A percentile compares a stretch with the other conserved stretches of the same genome.
Evolutionary conservation across 2,329 filamentous ascomycete genomes (phyloP).

Genomic region (Blumeriella jaapii): DNA sequence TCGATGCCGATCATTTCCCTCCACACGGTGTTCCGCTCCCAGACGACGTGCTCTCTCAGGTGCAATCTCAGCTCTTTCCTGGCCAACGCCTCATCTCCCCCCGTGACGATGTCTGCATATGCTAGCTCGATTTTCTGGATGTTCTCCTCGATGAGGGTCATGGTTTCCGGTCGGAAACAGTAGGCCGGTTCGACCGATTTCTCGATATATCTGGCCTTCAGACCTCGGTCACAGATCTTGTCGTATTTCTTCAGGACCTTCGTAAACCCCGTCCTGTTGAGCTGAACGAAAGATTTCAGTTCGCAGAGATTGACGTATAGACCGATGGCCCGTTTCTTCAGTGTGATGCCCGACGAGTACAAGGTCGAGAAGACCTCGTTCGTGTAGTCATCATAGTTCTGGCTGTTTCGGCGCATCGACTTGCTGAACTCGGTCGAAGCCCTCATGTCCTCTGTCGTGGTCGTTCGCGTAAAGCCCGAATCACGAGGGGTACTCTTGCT

Average conservation of each 20-base stretch:
- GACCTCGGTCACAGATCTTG: conserved; percentile 77
- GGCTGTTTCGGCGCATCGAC: conserved; percentile 48
- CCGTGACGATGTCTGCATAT: conserved; percentile 73
- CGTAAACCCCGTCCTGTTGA: conserved; percentile 92
- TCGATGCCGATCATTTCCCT: conserved; percentile 98
- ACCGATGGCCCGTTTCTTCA: conserved; percentile 84
- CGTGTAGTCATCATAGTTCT: conserved; percentile 64
- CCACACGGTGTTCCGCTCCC: conserved; percentile 99
- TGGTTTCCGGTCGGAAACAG: conserved; percentile 66
- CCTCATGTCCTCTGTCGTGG: conserved; percentile 40
- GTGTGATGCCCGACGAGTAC: conserved; percentile 63
- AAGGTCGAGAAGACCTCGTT: conserved; percentile 61
- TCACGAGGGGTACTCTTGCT: conserved; percentile 26
- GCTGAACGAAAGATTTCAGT: conserved; percentile 87
- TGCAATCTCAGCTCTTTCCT: conserved; percentile 82
- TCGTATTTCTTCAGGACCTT: conserved; percentile 98
- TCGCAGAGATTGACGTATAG: conserved; percentile 90
- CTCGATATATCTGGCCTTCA: conserved; percentile 68
- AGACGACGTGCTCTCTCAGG: conserved; percentile 90
- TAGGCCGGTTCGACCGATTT: conserved; percentile 65
- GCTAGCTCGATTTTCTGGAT: conserved; percentile 65
- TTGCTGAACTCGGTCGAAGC: conserved; percentile 51
- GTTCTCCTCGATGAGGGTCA: conserved; percentile 56
- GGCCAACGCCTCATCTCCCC: conserved; percentile 65
- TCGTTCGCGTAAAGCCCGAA: conserved; percentile 9